Percentiles rank a stretch among this genome's conserved stretches.
Evolutionary conservation across 345 rosid species (phyloP).

Genomic region (Eucalyptus camaldulensis): DNA sequence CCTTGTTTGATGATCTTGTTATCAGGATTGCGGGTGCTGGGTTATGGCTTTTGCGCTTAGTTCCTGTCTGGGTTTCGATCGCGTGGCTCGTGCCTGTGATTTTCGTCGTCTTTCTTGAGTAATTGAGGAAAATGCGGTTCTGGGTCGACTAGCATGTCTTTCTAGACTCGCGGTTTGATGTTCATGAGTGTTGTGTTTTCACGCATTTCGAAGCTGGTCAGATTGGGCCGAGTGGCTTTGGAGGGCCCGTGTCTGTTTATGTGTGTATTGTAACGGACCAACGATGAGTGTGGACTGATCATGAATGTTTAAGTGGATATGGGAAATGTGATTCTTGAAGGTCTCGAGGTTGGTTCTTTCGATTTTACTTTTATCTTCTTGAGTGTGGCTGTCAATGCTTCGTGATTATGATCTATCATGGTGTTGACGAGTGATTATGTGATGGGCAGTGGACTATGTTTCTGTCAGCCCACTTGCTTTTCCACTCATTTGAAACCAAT

Average conservation of each 20-base stretch:
- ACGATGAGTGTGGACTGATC: not conserved
- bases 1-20: not conserved
- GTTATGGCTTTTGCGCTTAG: not conserved
- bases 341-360: not conserved
- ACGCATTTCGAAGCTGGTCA: not conserved
- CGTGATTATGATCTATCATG: not conserved
- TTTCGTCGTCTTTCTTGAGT: not conserved
- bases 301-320: not conserved
- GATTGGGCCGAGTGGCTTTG: not conserved
- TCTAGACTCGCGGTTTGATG: not conserved
- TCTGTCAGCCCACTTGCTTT: not conserved
- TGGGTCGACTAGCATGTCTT: not conserved
- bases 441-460: not conserved
- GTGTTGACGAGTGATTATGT: not conserved
- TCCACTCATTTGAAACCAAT: not conserved
- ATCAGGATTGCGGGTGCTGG: not conserved
- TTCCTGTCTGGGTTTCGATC: not conserved
- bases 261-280: not conserved
- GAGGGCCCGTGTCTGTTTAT: not conserved
- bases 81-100: not conserved
- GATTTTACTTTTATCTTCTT: not conserved
- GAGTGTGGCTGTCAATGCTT: not conserved
- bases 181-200: not conserved
- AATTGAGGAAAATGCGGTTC: not conserved
- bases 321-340: not conserved